These are phyloP conservation scores for Beauveria sp. DNA, from an alignment of 2,329 filamentous ascomycete genomes.

Conservation along the genomic window DNA sequence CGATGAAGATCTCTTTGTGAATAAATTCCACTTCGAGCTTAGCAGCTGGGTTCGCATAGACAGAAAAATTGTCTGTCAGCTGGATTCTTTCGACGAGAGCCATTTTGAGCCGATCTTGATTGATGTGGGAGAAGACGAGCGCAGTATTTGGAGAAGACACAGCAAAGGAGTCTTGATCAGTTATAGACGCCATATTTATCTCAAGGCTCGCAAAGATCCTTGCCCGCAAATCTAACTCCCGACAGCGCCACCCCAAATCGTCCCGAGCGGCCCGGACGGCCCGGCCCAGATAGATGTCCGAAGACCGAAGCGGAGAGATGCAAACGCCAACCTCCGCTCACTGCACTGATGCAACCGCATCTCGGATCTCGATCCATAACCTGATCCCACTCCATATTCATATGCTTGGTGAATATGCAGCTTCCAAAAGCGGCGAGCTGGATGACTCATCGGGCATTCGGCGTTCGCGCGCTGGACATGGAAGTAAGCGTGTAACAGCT, in stretches of 20 bases:
- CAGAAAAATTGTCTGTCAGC: not conserved
- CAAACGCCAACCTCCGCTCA: not conserved
- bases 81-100: not conserved
- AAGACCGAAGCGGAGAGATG: not conserved
- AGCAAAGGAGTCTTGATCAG: not conserved
- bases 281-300: not conserved
- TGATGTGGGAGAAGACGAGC: not conserved
- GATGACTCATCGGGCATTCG: constrained; percentile 1
- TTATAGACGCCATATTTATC: not conserved
- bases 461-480: not conserved
- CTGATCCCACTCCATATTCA: not conserved
- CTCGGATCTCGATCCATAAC: not conserved
- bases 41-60: not conserved
- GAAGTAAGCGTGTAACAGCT: not conserved
- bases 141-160: no score
- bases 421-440: not conserved
- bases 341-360: not conserved
- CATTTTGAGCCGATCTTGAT: not conserved
- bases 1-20: constrained; percentile 18
- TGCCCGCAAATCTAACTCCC: not conserved
- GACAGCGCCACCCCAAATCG: not conserved
- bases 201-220: not conserved
- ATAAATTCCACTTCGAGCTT: constrained; percentile 15
- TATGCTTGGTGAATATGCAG: not conserved
- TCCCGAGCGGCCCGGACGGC: not conserved